Percentiles rank a stretch among this genome's conserved stretches.
phyloP scores from a whole-genome alignment of 2,329 filamentous ascomycete genomes.

The Colletotrichum euphorbiae region DNA sequence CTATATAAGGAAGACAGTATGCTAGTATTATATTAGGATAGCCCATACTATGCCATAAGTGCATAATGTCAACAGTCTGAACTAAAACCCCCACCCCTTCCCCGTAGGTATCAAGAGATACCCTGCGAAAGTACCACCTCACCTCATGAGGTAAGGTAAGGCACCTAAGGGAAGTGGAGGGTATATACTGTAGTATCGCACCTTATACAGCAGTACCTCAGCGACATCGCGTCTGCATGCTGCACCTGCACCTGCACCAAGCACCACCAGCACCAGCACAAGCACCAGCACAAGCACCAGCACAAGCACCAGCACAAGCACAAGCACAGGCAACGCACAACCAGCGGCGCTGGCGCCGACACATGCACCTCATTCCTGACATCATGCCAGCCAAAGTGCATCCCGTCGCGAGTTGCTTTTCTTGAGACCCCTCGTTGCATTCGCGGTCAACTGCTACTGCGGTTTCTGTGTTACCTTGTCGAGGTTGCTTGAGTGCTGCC shows the following conservation, averaged over 20 bases:
- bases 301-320: conserved; percentile 1
- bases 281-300: conserved; percentile 4
- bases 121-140: too few relatives aligned
- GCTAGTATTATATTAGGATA: too few relatives aligned
- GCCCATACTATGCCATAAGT: too few relatives aligned
- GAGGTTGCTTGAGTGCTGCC: not conserved
- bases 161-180: too few relatives aligned
- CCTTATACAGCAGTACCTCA: too few relatives aligned
- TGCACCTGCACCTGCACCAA: not conserved
- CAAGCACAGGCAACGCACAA: conserved; percentile 2
- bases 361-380: conserved; percentile 28
- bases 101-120: too few relatives aligned
- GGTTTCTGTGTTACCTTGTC: conserved; percentile 15
- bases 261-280: conserved; percentile 1
- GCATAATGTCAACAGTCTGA: too few relatives aligned
- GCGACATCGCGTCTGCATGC: too few relatives aligned
- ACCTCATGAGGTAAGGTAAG: not conserved
- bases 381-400: conserved; percentile 17
- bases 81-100: too few relatives aligned
- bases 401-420: not conserved
- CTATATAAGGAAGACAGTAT: too few relatives aligned
- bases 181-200: too few relatives aligned
- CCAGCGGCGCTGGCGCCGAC: not conserved
- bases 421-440: not conserved
- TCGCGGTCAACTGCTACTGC: conserved; percentile 7